Evolutionary conservation across 1,139 yeast species (phyloP), one percentile per base, ranked within the genome.

Genomic region (Candida frijolesensis): DNA sequence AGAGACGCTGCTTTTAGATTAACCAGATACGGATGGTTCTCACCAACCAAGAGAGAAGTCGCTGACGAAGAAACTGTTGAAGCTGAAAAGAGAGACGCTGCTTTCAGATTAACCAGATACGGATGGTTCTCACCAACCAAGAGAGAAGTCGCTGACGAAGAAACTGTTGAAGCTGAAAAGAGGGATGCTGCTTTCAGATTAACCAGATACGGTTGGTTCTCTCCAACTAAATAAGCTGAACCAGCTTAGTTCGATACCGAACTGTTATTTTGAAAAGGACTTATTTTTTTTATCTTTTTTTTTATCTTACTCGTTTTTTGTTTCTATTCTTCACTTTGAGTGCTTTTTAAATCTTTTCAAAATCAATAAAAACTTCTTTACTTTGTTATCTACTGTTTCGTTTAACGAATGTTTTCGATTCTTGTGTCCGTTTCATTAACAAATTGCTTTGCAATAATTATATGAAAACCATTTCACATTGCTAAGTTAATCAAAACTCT

Each of bases 1-100:
- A 42, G 42, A 38, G 43, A 46, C 7, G 49, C 44, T n/a, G 30
- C 7, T 25, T 48, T 45, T 22, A 22, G 42, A 29, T 49, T 43
- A 40, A 50, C 49, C 38, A 42, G 18, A 22, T 48, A 45, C 32
- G 49, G 45, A 11, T 42, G 41, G 40, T 50, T 48, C 33, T 46
- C 49, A 15, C 53, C 53, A 46, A 34, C n/a, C 19, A 39, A 48
- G 22, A 39, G 44, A 40, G 49, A 46, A 22, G 30, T 19, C 12
- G 30, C 16, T 19, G 39, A 45, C 14, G 48, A 40, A 18, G 40
- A 40, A 15, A 12, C n/a, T 14, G 33, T 15, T 27, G 18, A 14
- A n/a, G 27, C 38, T 37, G 16, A 43, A 22, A 27, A 16, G 33
- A 39, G 37, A 33, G 18, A 37, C 14, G 45, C 29, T 11, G 45